These are phyloP conservation scores for Stachybotrys elegans DNA, from an alignment of 2,329 filamentous ascomycete species.

Conservation along the genomic window DNA sequence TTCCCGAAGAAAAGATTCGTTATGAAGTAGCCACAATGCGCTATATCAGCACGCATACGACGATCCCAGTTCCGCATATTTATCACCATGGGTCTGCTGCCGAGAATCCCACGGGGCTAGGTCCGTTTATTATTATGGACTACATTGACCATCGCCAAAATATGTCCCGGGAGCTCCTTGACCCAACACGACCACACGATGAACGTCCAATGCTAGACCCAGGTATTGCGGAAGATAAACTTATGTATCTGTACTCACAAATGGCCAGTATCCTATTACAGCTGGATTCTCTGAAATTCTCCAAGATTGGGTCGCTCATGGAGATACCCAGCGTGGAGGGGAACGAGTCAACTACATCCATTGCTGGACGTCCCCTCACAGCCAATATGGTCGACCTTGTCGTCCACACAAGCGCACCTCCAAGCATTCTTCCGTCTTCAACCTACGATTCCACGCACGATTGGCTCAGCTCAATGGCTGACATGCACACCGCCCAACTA, in stretches of 20 bases:
- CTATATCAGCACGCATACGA: slow-evolving; percentile 24
- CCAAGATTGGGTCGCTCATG: slow-evolving; percentile 31
- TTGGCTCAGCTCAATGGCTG: slow-evolving; percentile 30
- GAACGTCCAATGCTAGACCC: slow-evolving; percentile 26
- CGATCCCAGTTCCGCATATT: slow-evolving; percentile 27
- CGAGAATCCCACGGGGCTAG: slow-evolving; percentile 26
- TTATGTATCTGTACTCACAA: slow-evolving; percentile 30
- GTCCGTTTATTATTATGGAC: slow-evolving; percentile 33
- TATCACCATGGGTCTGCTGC: slow-evolving; percentile 22
- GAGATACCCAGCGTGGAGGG: slow-evolving; percentile 18
- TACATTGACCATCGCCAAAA: slow-evolving; percentile 23
- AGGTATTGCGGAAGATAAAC: slow-evolving; percentile 23
- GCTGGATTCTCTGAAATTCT: slow-evolving; percentile 26
- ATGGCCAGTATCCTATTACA: slow-evolving; percentile 37
- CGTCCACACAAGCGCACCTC: slow-evolving; percentile 14
- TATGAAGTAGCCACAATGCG: slow-evolving; percentile 29
- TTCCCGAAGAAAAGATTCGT: slow-evolving; percentile 28
- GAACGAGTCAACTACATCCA: slow-evolving; percentile 14
- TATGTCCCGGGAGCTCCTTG: slow-evolving; percentile 22
- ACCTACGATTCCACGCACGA: slow-evolving; percentile 22
- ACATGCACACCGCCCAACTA: slow-evolving; percentile 34
- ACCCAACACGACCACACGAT: slow-evolving; percentile 14
- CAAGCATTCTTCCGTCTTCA: slow-evolving; percentile 15
- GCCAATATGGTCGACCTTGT: slow-evolving; percentile 34
- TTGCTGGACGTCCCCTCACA: slow-evolving; percentile 28